Evolutionary conservation across 306 rosid species (phyloP).

Genomic region (Quercus engelmannii): DNA sequence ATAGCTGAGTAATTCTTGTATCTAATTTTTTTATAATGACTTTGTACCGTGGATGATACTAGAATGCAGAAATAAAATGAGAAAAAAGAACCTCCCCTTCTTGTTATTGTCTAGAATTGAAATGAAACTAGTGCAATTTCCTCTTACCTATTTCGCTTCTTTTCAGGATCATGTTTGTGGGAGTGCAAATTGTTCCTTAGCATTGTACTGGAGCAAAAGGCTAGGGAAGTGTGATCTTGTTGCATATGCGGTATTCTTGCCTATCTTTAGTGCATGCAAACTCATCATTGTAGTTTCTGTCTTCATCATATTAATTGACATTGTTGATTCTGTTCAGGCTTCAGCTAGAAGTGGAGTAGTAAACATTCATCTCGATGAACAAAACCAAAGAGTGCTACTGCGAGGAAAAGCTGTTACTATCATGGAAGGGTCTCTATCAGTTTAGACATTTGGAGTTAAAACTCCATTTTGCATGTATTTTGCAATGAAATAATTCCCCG

Average conservation of each 20-base stretch:
- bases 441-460: slow-evolving; percentile 14
- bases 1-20: background rate
- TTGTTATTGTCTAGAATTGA: background rate
- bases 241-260: slow-evolving; percentile 24
- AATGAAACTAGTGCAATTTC: too few relatives aligned
- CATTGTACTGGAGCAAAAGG: background rate
- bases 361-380: slow-evolving; percentile 48
- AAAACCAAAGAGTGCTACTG: too few relatives aligned
- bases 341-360: slow-evolving; percentile 46
- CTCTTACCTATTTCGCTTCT: background rate
- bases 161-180: slow-evolving; percentile 67
- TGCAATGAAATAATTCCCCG: background rate
- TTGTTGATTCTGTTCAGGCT: slow-evolving; percentile 46
- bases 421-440: slow-evolving; percentile 62
- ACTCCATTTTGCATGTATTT: background rate
- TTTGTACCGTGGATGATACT: background rate
- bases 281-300: slow-evolving; percentile 1
- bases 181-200: slow-evolving; percentile 67
- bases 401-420: slow-evolving; percentile 32
- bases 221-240: too few relatives aligned
- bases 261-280: background rate
- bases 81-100: background rate
- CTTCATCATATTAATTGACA: background rate
- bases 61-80: background rate
- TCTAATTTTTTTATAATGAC: background rate